Evolutionary conservation across 768 basidiomycete genomes (phyloP).

Genomic region (Lactarius sanguifluus): DNA sequence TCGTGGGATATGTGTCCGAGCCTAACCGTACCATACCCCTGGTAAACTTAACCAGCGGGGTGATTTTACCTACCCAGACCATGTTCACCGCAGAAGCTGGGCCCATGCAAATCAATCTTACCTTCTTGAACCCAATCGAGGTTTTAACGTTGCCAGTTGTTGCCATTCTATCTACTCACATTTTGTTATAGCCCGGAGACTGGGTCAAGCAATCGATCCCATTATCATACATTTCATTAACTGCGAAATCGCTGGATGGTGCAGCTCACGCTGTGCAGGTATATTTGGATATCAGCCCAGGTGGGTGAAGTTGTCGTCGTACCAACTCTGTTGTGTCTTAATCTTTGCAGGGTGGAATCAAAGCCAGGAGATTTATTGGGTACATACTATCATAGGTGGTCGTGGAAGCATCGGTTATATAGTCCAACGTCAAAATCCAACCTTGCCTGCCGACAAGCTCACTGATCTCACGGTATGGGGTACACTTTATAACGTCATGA

Average conservation of each 20-base stretch:
- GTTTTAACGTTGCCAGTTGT: constrained; percentile 25
- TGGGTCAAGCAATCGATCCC: constrained; percentile 42
- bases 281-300: constrained; percentile 43
- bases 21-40: too few relatives aligned
- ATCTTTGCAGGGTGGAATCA: too few relatives aligned
- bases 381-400: too few relatives aligned
- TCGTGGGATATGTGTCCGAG: constrained; percentile 18
- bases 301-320: constrained; percentile 28
- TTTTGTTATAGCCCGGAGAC: constrained; percentile 36
- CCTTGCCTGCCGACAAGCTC: constrained; percentile 13
- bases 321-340: not conserved
- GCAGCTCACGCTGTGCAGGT: constrained; percentile 39
- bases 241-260: constrained; percentile 36
- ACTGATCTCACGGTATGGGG: constrained; percentile 26
- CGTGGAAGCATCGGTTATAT: constrained; percentile 22
- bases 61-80: constrained; percentile 40
- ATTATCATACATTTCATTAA: constrained; percentile 40
- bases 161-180: not conserved
- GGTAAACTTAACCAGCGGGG: constrained; percentile 28
- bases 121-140: constrained; percentile 43
- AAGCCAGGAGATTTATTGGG: constrained; percentile 11
- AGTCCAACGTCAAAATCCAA: constrained; percentile 6
- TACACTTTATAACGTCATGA: constrained; percentile 25
- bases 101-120: constrained; percentile 39
- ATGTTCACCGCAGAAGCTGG: constrained; percentile 38